Evolutionary conservation across 305 asterid genomes (phyloP).

Genomic region (Fraxinus paxiana): DNA sequence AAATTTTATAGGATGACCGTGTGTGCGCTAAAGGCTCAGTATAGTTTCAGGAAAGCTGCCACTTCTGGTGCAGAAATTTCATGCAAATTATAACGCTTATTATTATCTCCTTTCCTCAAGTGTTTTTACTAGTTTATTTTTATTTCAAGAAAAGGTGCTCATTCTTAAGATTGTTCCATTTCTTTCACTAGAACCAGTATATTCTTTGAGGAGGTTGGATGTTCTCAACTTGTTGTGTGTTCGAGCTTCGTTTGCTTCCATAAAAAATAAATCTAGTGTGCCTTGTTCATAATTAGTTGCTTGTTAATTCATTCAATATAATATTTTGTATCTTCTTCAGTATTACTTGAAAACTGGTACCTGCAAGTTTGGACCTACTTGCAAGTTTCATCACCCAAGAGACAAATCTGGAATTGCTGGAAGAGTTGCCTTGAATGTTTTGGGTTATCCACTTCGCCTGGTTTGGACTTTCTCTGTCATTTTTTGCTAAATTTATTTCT

Average conservation of each 20-base stretch:
- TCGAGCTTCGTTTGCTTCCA: neutral
- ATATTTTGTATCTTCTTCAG: slow-evolving; percentile 37
- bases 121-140: neutral
- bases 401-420: slow-evolving; percentile 92
- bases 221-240: neutral
- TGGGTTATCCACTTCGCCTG: slow-evolving; percentile 95
- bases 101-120: neutral
- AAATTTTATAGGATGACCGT: neutral
- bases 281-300: slow-evolving; percentile 15
- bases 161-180: neutral
- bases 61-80: neutral
- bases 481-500: slow-evolving; percentile 16
- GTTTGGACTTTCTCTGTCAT: slow-evolving; percentile 37
- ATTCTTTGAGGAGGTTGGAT: neutral
- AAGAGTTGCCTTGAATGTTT: slow-evolving; percentile 72
- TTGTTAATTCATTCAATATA: slow-evolving; percentile 22
- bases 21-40: neutral
- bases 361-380: slow-evolving; percentile 93
- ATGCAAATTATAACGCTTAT: neutral
- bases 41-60: neutral
- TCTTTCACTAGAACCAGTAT: neutral
- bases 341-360: slow-evolving; percentile 93
- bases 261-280: neutral
- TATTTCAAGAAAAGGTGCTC: neutral
- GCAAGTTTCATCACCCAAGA: slow-evolving; percentile 95